Percentiles rank a stretch among this genome's conserved stretches.
Evolutionary conservation across 306 rosid species (phyloP).

Genomic region (Malus sylvestris): DNA sequence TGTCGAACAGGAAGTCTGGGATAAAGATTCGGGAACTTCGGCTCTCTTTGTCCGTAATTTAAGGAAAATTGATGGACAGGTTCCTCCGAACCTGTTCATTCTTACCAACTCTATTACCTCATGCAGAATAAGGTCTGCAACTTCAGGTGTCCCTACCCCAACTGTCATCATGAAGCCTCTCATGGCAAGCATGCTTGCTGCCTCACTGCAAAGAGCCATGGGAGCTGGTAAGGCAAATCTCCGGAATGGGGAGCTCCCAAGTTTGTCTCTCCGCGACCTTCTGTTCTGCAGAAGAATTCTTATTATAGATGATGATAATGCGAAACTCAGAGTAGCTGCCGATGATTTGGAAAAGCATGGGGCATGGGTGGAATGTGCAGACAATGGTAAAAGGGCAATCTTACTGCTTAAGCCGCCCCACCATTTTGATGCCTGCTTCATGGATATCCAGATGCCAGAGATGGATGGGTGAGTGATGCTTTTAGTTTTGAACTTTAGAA

Average conservation of each 20-base stretch:
- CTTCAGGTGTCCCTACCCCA: conserved; percentile 32
- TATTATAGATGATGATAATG: conserved; percentile 76
- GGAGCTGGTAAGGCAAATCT: conserved; percentile 49
- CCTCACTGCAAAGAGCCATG: conserved; percentile 71
- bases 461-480: conserved; percentile 85
- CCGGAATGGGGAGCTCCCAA: conserved; percentile 67
- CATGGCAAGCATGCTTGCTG: conserved; percentile 88
- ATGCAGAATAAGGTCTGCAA: conserved; percentile 24
- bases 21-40: conserved; percentile 41
- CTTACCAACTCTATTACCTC: conserved; percentile 55
- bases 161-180: conserved; percentile 67
- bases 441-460: conserved; percentile 98
- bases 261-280: conserved; percentile 59
- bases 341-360: conserved; percentile 83
- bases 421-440: conserved; percentile 81
- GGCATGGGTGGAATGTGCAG: conserved; percentile 75
- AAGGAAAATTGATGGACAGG: conserved; percentile 24
- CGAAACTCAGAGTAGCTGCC: conserved; percentile 81
- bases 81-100: conserved; percentile 65
- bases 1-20: conserved; percentile 85
- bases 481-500: background rate
- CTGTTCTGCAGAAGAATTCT: conserved; percentile 76
- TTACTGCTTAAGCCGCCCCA: conserved; percentile 68
- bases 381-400: conserved; percentile 68
- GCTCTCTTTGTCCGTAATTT: conserved; percentile 36